Base-by-base conservation (phyloP, 306 rosid species). In the Argentina anserina region DNA sequence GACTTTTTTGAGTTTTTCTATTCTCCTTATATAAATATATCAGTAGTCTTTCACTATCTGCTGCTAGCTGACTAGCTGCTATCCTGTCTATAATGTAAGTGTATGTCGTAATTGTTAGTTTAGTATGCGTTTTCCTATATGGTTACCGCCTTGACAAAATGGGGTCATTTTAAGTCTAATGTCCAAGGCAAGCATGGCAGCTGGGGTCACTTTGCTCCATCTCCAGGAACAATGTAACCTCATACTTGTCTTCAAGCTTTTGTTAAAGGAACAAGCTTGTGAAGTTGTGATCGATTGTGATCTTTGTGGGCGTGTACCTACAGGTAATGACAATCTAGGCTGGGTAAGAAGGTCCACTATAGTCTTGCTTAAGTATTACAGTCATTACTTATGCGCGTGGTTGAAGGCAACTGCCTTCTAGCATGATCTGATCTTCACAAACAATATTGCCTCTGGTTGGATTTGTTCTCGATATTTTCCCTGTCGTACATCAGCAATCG, bases 151-250 rank as follows among this genome's bases (percentile, higher is more conserved):
- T 71, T 9, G 74, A 31, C 31, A 36, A 50, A 52, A 52, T 31
- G 69, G 3, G 63, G 18, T 58, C 75, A 76, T 47, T 8, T 53
- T 64, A 55, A 55, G 77, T 78, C 56, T 46, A 43, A 15, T 40
- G 66, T 17, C 13, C 1, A 56, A n/a, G 28, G 62, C 14, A 15
- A 33, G 72, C 45, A 41, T 46, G 26, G 47, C 46, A 65, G 71
- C 56, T 74, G 75, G 83, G 86, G 80, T 75, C 77, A 65, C 49
- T 56, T 67, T 45, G 71, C 69, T 81, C 55, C 70, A 78, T 61
- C 53, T 73, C 33, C 40, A 70, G 77, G 49, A 74, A 79, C 68
- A 73, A 63, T 31, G 20, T 33, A 40, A 17, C 69, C 52, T 69
- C 62, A 60, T 28, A 45, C 60, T 71, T 41, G 18, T 41, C 41